Percentiles rank a stretch among this genome's conserved stretches.
phyloP scores from a whole-genome alignment of 768 basidiomycete species.

The Calocera cornea region DNA sequence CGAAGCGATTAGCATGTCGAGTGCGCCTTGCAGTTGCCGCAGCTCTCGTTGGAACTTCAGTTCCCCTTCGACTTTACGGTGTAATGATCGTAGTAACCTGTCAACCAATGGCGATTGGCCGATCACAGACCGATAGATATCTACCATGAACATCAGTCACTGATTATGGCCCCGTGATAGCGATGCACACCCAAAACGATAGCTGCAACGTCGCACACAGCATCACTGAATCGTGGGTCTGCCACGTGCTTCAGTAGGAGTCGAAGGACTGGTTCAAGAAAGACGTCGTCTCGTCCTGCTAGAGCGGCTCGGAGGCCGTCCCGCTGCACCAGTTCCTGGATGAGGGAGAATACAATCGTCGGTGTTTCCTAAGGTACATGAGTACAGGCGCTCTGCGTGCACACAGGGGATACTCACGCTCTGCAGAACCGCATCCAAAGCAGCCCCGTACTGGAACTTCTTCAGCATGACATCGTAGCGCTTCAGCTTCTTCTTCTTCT shows the following conservation, averaged over 20 bases:
- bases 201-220: slow-evolving; percentile 66
- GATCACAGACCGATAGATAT: slow-evolving; percentile 83
- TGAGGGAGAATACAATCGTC: slow-evolving; percentile 72
- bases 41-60: slow-evolving; percentile 80
- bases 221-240: slow-evolving; percentile 85
- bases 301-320: slow-evolving; percentile 80
- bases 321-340: slow-evolving; percentile 84
- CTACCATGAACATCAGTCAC: slow-evolving; percentile 30
- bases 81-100: slow-evolving; percentile 63
- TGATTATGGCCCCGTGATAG: not conserved
- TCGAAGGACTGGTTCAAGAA: slow-evolving; percentile 81
- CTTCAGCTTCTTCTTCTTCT: slow-evolving; percentile 53
- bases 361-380: slow-evolving; percentile 51
- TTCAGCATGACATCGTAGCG: slow-evolving; percentile 87
- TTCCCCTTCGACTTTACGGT: slow-evolving; percentile 74
- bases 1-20: slow-evolving; percentile 79
- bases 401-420: no score
- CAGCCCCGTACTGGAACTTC: slow-evolving; percentile 85
- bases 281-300: slow-evolving; percentile 80
- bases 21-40: slow-evolving; percentile 64
- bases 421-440: slow-evolving; percentile 71
- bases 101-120: slow-evolving; percentile 92
- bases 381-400: slow-evolving; percentile 6
- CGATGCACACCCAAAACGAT: slow-evolving; percentile 59
- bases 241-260: slow-evolving; percentile 72